Base-by-base conservation (phyloP, 1,284 basidiomycete species). In the Sphaerobolus stellatus region DNA sequence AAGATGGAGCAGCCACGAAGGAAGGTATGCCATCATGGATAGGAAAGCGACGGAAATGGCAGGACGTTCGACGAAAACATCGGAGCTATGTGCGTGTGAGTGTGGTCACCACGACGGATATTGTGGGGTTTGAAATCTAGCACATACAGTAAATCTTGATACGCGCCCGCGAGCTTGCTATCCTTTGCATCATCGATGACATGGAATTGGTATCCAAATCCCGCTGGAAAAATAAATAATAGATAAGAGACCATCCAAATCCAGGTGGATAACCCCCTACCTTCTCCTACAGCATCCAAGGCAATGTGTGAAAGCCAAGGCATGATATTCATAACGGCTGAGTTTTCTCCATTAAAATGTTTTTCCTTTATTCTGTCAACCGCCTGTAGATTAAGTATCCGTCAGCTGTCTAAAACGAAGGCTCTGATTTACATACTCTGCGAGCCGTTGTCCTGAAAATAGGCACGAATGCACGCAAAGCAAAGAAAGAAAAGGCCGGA, bases 291-390 rank as follows among this genome's bases (percentile, higher is more conserved):
- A 14, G 28, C 28, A 43, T 43, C 28, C 3, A 43, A 27, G 22
- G 11, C 28, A 4, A 27, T 43, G 22, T 27, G 41, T n/a, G 41
- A 43, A 22, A 43, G 6, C 41, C 41, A 43, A 3, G 41, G 13
- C 13, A 27, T 3, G 13, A 43, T 27, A 43, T 43, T 27, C 3
- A 43, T 43, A 18, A 22, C 16, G 20, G 4, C 22, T 14, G 41
- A 14, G 4, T 43, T 11, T 6, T 27, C 41, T 14, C 11, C 41
- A 4, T 11, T 36, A 11, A 27, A 43, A 14, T 43, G 64, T 3
- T 69, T 61, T 27, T 80, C 75, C 50, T 66, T 74, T 79, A 79
- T 81, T 62, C 73, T 74, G 14, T 61, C 51, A 9, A 68, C 68
- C 58, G 82, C 68, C 81, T 83, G 48, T 5, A 16, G 14, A 41